Evolutionary conservation across 2,329 filamentous ascomycete genomes (phyloP).

Genomic region (Alternaria tenuissima): DNA sequence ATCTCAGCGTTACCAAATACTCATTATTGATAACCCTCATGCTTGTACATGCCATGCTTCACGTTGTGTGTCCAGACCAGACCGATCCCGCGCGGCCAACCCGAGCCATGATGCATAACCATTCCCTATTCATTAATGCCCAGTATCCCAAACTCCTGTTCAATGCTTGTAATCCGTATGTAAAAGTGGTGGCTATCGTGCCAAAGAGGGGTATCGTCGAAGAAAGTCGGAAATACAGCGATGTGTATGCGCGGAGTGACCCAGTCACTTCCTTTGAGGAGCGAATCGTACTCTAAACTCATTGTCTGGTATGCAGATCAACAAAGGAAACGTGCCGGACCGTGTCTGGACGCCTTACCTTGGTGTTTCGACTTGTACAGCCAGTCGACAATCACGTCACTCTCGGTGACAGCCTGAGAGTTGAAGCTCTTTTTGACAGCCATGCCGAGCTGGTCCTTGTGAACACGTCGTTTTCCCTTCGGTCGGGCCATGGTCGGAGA

Average conservation of each 20-base stretch:
- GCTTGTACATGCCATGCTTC: slow-evolving; percentile 4
- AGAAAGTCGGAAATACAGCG: slow-evolving; percentile 42
- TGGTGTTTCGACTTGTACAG: slow-evolving; percentile 74
- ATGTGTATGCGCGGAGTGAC: slow-evolving; percentile 21
- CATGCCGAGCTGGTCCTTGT: slow-evolving; percentile 75
- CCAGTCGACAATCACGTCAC: slow-evolving; percentile 82
- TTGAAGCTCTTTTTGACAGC: slow-evolving; percentile 86
- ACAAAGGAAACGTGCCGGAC: neutral
- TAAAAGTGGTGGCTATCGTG: slow-evolving; percentile 30
- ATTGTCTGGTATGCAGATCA: slow-evolving; percentile 50
- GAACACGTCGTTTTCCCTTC: slow-evolving; percentile 70
- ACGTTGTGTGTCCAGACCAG: slow-evolving; percentile 3
- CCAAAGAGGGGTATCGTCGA: slow-evolving; percentile 46
- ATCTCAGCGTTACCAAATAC: slow-evolving; percentile 12
- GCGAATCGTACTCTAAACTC: slow-evolving; percentile 57
- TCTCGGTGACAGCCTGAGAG: slow-evolving; percentile 78
- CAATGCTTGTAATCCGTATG: slow-evolving; percentile 43
- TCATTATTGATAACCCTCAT: slow-evolving; percentile 14
- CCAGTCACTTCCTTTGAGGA: slow-evolving; percentile 46
- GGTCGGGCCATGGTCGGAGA: slow-evolving; percentile 79
- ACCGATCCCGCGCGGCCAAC: neutral
- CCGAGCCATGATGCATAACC: slow-evolving; percentile 4
- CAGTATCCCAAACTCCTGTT: slow-evolving; percentile 37
- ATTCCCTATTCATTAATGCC: slow-evolving; percentile 13
- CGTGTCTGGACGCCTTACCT: slow-evolving; percentile 49